Percentiles rank a stretch among this genome's conserved stretches.
Conservation (phyloP, 2,329 filamentous ascomycete genomes). For the Colletotrichum tropicicola region DNA sequence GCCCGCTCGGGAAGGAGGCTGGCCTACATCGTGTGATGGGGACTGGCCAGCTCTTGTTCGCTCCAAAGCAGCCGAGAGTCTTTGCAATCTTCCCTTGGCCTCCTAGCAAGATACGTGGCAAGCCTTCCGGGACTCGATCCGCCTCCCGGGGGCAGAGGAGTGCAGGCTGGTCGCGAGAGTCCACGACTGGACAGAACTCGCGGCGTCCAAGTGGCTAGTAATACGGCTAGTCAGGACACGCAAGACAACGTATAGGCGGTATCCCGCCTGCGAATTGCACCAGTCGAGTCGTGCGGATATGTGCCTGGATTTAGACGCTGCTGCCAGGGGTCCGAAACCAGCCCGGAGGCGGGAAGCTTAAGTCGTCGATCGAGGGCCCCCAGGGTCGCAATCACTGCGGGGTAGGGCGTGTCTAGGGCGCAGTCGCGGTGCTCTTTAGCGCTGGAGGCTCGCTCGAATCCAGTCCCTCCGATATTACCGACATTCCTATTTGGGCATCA, state of each 20-base stretch:
- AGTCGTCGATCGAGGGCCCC: slow-evolving; percentile 8
- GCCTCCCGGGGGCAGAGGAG: no score
- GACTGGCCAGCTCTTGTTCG: not conserved
- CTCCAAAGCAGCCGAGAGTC: no score
- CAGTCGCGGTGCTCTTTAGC: not conserved
- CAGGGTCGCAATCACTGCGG: not conserved
- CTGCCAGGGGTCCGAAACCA: not conserved
- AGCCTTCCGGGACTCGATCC: no score
- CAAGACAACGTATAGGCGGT: no score
- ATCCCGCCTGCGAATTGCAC: no score
- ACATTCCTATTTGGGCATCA: no score
- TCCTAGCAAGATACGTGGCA: no score
- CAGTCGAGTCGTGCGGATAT: no score
- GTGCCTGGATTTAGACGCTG: not conserved
- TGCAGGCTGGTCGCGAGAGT: not conserved
- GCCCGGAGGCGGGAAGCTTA: slow-evolving; percentile 3
- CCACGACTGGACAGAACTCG: no score
- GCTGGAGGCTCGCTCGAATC: not conserved
- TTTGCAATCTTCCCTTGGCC: no score
- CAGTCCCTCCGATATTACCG: not conserved
- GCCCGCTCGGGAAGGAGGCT: not conserved
- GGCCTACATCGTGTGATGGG: not conserved
- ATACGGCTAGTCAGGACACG: no score
- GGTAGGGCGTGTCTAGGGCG: not conserved
- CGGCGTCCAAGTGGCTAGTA: no score